Evolutionary conservation across 78 protist genomes (phyloP).

Genomic region (Planoprotostelium fungivorum): DNA sequence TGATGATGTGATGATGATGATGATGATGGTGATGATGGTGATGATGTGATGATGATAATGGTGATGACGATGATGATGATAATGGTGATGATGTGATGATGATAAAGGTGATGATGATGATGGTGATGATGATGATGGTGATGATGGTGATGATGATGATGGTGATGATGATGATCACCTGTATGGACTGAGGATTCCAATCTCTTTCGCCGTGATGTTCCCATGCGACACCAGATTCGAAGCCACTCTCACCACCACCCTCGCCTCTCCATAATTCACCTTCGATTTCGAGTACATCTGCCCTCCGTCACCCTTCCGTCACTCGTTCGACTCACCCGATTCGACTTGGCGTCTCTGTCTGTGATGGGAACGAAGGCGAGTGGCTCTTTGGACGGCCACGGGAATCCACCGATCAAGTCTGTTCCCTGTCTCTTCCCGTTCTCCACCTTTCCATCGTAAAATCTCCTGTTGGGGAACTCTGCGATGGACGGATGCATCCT

Average conservation of each 20-base stretch:
- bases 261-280: neutral
- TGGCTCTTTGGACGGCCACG: neutral
- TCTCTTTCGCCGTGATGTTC: neutral
- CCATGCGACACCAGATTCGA: neutral
- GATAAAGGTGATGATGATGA: too few species aligned
- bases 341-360: neutral
- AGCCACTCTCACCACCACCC: neutral
- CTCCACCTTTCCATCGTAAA: conserved; percentile 58
- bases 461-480: conserved; percentile 54
- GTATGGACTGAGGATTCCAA: neutral
- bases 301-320: too few species aligned
- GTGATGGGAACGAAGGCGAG: neutral
- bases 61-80: too few species aligned
- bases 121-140: too few species aligned
- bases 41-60: too few species aligned
- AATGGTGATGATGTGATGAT: too few species aligned
- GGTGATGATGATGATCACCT: too few species aligned
- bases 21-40: too few species aligned
- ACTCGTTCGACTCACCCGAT: too few species aligned
- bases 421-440: conserved; percentile 27
- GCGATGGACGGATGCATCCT: conserved; percentile 85
- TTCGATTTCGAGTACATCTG: neutral
- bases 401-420: neutral
- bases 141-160: too few species aligned
- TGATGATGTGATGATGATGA: too few species aligned